Evolutionary conservation across 768 basidiomycete species (phyloP), one percentile per base, ranked within the genome.

Genomic region (Dacryopinax spathularia): DNA sequence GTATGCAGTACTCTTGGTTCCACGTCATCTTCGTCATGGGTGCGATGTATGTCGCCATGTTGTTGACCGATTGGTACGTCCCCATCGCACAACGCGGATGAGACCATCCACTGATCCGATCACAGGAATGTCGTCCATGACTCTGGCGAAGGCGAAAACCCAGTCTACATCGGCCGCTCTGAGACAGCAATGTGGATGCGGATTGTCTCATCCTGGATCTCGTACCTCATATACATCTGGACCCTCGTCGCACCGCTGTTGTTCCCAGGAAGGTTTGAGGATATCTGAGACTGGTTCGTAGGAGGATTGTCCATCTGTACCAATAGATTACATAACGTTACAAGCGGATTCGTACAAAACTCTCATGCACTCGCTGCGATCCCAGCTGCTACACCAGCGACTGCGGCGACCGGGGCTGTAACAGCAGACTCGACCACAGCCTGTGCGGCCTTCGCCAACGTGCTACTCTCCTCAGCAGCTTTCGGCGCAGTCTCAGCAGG

Each of bases 111-210:
- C 34, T 22, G 22, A 31, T 29, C 29, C 4, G n/a, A 48, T 10
- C n/a, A 10, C 63, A 75, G 74, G 76, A 72, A 73, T 20, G 72
- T 74, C 64, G 73, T 76, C 34, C 69, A 71, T 6, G 66, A 68
- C 18, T 65, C 64, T 6, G 60, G 65, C 7, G 70, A 66, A 16
- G 75, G 73, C n/a, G 71, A 70, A 12, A 76, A 56, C 29, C 48
- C 76, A 60, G 76, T 97, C 36, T 90, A 91, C 73, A 98, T 98
- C 59, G 96, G 96, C 18, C 85, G 93, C 35, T 94, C 91, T 3
- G 90, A 93, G 72, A 87, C 89, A 9, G 93, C 96, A 2, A 98
- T 99, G 95, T 99, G 96, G 96, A 97, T 97, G 91, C 80, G 96
- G 2, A 83, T 98, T 33, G 89, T 98, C 48, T 93, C 91, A 33